Evolutionary conservation across 495 filamentous ascomycete genomes (phyloP), one percentile per base, ranked within the genome.

Genomic region (Lasiosphaeris hirsuta): DNA sequence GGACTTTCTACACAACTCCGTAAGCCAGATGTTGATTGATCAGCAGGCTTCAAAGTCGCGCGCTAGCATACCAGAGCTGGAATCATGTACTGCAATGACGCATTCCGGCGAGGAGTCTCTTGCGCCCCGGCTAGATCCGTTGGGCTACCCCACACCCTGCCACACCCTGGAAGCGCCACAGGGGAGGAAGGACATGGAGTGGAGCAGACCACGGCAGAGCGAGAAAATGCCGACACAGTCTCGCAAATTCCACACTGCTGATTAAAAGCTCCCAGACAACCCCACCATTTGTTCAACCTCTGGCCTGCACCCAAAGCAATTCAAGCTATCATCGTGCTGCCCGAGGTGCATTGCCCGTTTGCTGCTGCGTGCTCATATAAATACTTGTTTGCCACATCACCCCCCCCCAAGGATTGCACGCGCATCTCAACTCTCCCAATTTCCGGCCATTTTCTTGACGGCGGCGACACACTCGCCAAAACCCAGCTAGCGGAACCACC

Each of bases 221-320:
- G 37, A 34, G 17, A 51, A 58, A 41, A 19, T 56, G 33, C 35
- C 47, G 37, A 46, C 44, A 30, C 37, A 14, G 38, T 58, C 41
- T 51, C 14, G 58, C 49, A 57, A 57, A 50, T 57, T 63, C 56
- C 56, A 62, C 40, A 15, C 30, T 45, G 60, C 54, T 60, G 57
- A 58, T 53, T 56, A 49, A 60, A 66, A 56, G 34, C 35, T 44
- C 33, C 42, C 14, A 8, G 23, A 11, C 43, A 43, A 67, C 56
- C 63, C 64, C 63, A 65, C 63, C 56, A 61, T 58, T 30, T 30
- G 23, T 30, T 30, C n/a, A 54, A 61, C 39, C n/a, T 59, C 47
- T 19, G 23, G 35, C 38, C 33, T 50, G 35, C 17, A 13, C 14
- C 49, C n/a, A 35, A 18, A 23, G 33, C 39, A 38, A 34, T 40